Evolutionary conservation across 148 eudicot genomes (phyloP).

Genomic region (Dysphania ambrosioides): DNA sequence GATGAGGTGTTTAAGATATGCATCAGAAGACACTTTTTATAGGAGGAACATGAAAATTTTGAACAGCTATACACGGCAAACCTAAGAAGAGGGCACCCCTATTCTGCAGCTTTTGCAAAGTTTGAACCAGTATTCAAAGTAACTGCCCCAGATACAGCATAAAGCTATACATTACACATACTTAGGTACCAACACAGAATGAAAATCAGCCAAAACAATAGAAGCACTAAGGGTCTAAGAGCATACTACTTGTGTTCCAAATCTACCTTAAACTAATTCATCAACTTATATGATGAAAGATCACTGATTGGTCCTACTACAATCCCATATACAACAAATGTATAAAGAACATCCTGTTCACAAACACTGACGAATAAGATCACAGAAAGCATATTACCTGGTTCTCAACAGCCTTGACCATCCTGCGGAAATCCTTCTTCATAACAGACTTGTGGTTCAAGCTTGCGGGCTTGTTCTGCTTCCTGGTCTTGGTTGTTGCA

Average conservation of each 20-base stretch:
- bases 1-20: neutral
- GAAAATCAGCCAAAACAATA: neutral
- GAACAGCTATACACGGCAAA: too few relatives aligned
- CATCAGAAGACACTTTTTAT: neutral
- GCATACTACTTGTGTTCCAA: neutral
- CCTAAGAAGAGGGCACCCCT: neutral
- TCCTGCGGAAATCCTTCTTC: slow-evolving; percentile 83
- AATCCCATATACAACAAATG: neutral
- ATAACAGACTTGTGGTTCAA: slow-evolving; percentile 70
- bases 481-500: slow-evolving; percentile 81
- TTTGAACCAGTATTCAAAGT: neutral
- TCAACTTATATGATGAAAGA: too few relatives aligned
- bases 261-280: too few relatives aligned
- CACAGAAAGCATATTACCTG: slow-evolving; percentile 45
- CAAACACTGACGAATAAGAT: too few relatives aligned
- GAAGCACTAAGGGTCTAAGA: neutral
- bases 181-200: neutral
- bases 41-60: neutral
- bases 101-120: neutral
- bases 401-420: slow-evolving; percentile 85
- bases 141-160: neutral
- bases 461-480: slow-evolving; percentile 72
- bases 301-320: neutral
- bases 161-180: too few relatives aligned
- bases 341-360: neutral